Percentiles rank a stretch among this genome's conserved stretches.
These are phyloP conservation scores for Clarireedia hainanense DNA, from an alignment of 2,329 filamentous ascomycete genomes.

Conservation along the genomic window DNA sequence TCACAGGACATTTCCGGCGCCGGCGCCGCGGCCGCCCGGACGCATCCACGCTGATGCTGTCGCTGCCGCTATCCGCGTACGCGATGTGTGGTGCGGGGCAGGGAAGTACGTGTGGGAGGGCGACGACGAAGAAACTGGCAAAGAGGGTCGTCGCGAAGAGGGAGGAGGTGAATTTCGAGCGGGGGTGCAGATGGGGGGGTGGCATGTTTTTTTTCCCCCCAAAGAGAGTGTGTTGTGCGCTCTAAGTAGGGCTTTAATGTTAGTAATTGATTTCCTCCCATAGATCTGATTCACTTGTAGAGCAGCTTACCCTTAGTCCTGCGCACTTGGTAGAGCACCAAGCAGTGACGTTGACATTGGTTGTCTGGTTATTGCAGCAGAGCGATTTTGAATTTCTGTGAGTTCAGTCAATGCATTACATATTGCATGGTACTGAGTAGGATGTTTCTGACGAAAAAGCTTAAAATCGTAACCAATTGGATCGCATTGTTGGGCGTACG, in stretches of 20 bases:
- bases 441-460: neutral
- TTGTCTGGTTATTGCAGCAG: too few species aligned
- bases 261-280: neutral
- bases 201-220: conserved; percentile 48
- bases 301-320: too few species aligned
- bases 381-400: too few species aligned
- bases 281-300: too few species aligned
- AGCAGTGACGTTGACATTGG: too few species aligned
- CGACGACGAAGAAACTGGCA: conserved; percentile 87
- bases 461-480: neutral
- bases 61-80: conserved; percentile 54
- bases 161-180: conserved; percentile 86
- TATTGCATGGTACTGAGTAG: neutral
- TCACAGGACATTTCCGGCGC: conserved; percentile 35
- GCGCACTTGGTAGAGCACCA: too few species aligned
- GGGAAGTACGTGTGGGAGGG: conserved; percentile 79
- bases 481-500: conserved; percentile 9
- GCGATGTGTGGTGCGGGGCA: conserved; percentile 75
- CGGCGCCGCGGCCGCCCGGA: conserved; percentile 33
- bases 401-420: too few species aligned
- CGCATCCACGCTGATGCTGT: conserved; percentile 14
- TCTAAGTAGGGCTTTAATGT: conserved; percentile 6
- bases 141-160: conserved; percentile 91
- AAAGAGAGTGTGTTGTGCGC: conserved; percentile 15
- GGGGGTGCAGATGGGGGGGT: conserved; percentile 75